These are phyloP conservation scores for Lactifluus volemus DNA, from an alignment of 768 basidiomycete genomes.

Conservation along the genomic window DNA sequence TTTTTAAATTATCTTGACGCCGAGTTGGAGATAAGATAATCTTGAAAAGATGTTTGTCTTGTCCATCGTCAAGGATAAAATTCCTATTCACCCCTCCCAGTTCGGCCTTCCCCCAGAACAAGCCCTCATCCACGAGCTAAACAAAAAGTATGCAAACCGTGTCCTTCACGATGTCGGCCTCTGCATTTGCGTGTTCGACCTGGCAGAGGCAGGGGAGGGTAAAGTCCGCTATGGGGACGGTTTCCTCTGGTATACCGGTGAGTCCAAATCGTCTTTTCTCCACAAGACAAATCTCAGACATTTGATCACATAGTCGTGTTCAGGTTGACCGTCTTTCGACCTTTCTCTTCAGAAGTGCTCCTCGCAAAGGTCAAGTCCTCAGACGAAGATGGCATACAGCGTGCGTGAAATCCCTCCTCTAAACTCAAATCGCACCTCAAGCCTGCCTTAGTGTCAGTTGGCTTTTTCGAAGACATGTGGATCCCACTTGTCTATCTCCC, in stretches of 20 bases:
- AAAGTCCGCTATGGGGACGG: slow-evolving; percentile 94
- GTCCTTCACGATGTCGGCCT: slow-evolving; percentile 87
- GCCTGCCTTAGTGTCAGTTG: slow-evolving; percentile 55
- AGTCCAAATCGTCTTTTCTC: slow-evolving; percentile 12
- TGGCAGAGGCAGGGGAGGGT: slow-evolving; percentile 81
- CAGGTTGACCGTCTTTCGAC: slow-evolving; percentile 83
- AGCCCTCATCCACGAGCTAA: slow-evolving; percentile 77
- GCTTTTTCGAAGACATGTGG: slow-evolving; percentile 93
- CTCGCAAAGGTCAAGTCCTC: slow-evolving; percentile 84
- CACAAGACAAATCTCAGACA: not conserved
- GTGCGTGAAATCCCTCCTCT: slow-evolving; percentile 36
- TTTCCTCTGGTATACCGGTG: slow-evolving; percentile 89
- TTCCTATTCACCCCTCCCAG: slow-evolving; percentile 80
- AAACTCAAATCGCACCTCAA: not conserved
- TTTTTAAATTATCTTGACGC: too few species aligned
- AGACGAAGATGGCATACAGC: slow-evolving; percentile 73
- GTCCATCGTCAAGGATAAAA: slow-evolving; percentile 59
- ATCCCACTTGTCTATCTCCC: slow-evolving; percentile 75
- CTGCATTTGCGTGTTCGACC: slow-evolving; percentile 84
- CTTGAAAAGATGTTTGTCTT: slow-evolving; percentile 28
- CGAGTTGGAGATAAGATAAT: slow-evolving; percentile 19
- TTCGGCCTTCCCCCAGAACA: slow-evolving; percentile 72
- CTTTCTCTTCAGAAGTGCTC: slow-evolving; percentile 84
- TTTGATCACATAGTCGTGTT: slow-evolving; percentile 56
- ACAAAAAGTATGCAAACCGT: slow-evolving; percentile 93